Base-by-base conservation (phyloP, 352 stramenopile genomes). In the Phytophthora citrophthora region DNA sequence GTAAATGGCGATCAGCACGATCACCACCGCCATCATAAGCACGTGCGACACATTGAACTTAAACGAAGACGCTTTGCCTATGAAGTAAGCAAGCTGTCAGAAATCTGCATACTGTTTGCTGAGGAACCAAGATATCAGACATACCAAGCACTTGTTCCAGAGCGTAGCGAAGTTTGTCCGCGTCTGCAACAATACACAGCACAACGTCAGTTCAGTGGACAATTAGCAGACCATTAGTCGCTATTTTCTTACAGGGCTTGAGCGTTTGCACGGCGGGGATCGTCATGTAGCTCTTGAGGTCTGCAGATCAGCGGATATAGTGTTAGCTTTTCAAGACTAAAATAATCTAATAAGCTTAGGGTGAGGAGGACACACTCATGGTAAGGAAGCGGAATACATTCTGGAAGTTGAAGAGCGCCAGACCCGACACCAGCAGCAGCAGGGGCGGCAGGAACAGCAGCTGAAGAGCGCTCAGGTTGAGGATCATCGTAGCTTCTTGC, bases 31-130 rank as follows among this genome's bases (percentile, higher is more conserved):
- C 82, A 94, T 91, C 69, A 89, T 76, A 31, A 93, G 76, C 66
- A 93, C 84, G 68, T 93, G 86, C 54, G 83, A 82, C 5, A 94
- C 63, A 31, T 81, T 93, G 68, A 93, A 93, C 70, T 93, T 93
- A 65, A 94, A 77, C 46, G 79, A 57, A 45, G 84, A 81, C 23
- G 84, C 84, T 56, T 92, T 93, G 76, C 86, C 66, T 74, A 60
- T 23, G 11, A 26, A 44, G 13, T 13, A 53, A 53, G 7, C 7
- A 32, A 20, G 20, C 2, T 20, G 7, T 32, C 29, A 32, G 6
- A 32, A 11, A 11, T 32, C 29, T 32, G 6, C 29, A 32, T 11
- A 11, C 29, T 10, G 29, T 32, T 32, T 32, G 29, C 29, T 32
- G 29, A 32, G 29, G 29, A 32, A 52, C 23, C 12, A 47, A 18